Percentiles rank a stretch among this genome's conserved stretches.
These are phyloP conservation scores for Camelina sativa DNA, from an alignment of 345 rosid species.

Conservation along the genomic window DNA sequence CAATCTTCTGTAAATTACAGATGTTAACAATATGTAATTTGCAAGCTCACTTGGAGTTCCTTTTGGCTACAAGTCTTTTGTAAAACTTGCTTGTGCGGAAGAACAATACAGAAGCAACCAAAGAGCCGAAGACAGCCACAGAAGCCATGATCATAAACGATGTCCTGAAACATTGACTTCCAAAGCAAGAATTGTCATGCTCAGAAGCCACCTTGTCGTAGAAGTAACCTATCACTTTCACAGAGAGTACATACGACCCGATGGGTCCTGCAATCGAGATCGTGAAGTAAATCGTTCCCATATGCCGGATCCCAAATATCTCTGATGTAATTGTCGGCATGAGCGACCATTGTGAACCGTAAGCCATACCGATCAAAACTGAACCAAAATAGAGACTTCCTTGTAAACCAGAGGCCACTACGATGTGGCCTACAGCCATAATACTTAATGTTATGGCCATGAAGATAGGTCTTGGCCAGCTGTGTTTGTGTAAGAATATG, in stretches of 20 bases:
- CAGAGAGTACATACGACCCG: constrained; percentile 86
- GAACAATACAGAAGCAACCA: constrained; percentile 60
- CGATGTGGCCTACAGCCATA: constrained; percentile 63
- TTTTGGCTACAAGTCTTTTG: constrained; percentile 49
- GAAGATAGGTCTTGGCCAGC: constrained; percentile 75
- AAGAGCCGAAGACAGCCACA: constrained; percentile 61
- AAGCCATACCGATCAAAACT: constrained; percentile 68
- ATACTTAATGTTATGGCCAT: constrained; percentile 66
- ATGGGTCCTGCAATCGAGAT: constrained; percentile 80
- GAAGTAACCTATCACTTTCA: constrained; percentile 74
- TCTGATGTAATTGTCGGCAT: constrained; percentile 83
- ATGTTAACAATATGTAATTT: background rate
- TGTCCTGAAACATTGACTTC: constrained; percentile 73
- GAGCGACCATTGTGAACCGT: constrained; percentile 90
- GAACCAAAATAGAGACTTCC: constrained; percentile 71
- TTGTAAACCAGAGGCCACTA: constrained; percentile 71
- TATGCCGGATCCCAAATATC: constrained; percentile 73
- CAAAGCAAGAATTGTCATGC: constrained; percentile 60
- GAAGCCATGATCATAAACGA: constrained; percentile 80
- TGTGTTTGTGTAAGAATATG: constrained; percentile 57
- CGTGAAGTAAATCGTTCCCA: constrained; percentile 89
- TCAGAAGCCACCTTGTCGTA: constrained; percentile 66
- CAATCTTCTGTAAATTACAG: too few relatives aligned
- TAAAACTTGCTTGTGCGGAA: constrained; percentile 75
- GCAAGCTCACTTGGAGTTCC: constrained; percentile 38